These are phyloP conservation scores for Cladophialophora psammophila DNA, from an alignment of 2,329 filamentous ascomycete genomes.

Conservation along the genomic window DNA sequence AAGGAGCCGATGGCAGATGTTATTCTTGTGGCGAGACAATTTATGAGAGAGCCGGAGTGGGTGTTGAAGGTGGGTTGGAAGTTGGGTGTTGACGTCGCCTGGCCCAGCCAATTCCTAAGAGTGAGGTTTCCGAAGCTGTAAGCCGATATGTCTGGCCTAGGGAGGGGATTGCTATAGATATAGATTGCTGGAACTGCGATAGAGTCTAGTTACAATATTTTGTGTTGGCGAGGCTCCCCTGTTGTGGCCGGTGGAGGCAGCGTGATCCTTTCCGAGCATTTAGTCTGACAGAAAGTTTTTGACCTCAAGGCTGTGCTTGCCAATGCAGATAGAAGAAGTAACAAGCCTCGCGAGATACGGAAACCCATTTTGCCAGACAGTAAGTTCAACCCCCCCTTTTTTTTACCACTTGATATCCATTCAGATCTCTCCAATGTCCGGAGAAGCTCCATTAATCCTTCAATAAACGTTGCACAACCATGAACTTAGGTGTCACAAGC, in stretches of 20 bases:
- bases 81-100: conserved; percentile 57
- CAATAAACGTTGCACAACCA: not conserved
- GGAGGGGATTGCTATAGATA: conserved; percentile 4
- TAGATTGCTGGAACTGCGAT: not conserved
- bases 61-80: conserved; percentile 60
- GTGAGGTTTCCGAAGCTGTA: conserved; percentile 39
- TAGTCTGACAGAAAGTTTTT: not conserved
- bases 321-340: no score
- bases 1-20: conserved; percentile 51
- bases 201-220: not conserved
- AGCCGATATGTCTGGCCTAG: not conserved
- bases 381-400: not conserved
- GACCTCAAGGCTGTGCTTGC: no score
- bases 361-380: not conserved
- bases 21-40: conserved; percentile 61
- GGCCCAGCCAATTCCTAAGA: conserved; percentile 57
- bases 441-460: not conserved
- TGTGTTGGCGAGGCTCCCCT: not conserved
- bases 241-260: not conserved
- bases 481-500: not conserved
- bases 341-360: not conserved
- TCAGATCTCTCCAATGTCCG: not conserved
- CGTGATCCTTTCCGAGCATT: not conserved
- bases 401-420: not conserved
- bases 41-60: conserved; percentile 64